Evolutionary conservation across 2,329 filamentous ascomycete genomes (phyloP).

Genomic region (Nemania sp.): DNA sequence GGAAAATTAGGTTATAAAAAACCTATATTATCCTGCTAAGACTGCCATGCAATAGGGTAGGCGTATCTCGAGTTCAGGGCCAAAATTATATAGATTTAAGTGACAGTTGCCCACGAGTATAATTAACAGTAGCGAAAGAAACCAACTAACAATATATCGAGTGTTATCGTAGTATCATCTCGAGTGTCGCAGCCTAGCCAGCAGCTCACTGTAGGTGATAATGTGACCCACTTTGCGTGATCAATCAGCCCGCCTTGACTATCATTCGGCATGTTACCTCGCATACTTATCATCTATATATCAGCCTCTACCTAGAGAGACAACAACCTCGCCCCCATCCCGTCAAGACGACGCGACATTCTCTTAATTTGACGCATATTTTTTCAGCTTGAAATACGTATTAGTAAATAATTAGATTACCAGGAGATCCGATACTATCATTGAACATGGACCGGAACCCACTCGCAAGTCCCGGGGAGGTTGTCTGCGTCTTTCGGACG

Average conservation of each 20-base stretch:
- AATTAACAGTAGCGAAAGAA: no score
- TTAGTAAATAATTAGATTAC: background rate
- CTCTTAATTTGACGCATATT: background rate
- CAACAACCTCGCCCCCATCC: slow-evolving; percentile 16
- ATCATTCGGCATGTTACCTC: background rate
- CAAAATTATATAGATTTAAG: no score
- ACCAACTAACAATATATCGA: no score
- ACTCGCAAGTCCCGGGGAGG: slow-evolving; percentile 48
- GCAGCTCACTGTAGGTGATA: background rate
- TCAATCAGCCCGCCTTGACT: slow-evolving; percentile 17
- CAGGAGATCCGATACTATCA: slow-evolving; percentile 13
- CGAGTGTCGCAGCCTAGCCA: background rate
- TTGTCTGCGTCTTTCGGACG: slow-evolving; percentile 48
- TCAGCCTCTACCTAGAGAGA: background rate
- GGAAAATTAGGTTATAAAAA: no score
- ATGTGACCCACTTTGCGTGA: slow-evolving; percentile 20
- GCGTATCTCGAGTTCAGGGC: no score
- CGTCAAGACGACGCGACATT: background rate
- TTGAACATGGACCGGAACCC: slow-evolving; percentile 1
- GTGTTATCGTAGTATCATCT: background rate
- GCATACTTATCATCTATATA: background rate
- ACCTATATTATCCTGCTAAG: no score
- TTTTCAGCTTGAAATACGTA: background rate
- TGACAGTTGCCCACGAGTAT: no score
- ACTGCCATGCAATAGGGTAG: no score